Evolutionary conservation across 768 basidiomycete genomes (phyloP).

Genomic region (Lactarius pseudohatsudake): DNA sequence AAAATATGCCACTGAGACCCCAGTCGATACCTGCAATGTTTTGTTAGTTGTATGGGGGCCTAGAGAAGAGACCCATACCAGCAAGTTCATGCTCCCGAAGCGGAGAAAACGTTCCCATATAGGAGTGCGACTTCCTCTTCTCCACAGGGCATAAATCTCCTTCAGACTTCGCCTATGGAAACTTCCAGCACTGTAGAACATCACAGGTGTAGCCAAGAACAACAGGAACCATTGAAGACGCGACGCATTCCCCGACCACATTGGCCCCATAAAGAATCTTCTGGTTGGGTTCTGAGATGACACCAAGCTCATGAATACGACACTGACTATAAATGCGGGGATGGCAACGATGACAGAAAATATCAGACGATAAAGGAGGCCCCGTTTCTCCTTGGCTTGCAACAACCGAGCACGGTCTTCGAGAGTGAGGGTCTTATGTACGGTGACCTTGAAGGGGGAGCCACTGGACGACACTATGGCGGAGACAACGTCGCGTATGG

Average conservation of each 20-base stretch:
- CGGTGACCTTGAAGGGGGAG: slow-evolving; percentile 45
- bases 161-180: slow-evolving; percentile 58
- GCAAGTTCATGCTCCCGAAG: slow-evolving; percentile 86
- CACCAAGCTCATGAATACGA: slow-evolving; percentile 74
- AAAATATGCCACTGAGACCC: slow-evolving; percentile 76
- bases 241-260: slow-evolving; percentile 64
- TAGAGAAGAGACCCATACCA: slow-evolving; percentile 44
- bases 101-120: slow-evolving; percentile 56
- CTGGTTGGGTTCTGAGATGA: slow-evolving; percentile 46
- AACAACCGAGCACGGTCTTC: slow-evolving; percentile 58
- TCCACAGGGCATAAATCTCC: slow-evolving; percentile 61
- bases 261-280: slow-evolving; percentile 52
- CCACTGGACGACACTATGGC: slow-evolving; percentile 43
- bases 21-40: slow-evolving; percentile 49
- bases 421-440: slow-evolving; percentile 54
- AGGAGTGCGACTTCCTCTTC: slow-evolving; percentile 50
- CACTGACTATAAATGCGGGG: slow-evolving; percentile 75
- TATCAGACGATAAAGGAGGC: slow-evolving; percentile 53
- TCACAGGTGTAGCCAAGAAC: slow-evolving; percentile 64
- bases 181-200: slow-evolving; percentile 61
- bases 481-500: slow-evolving; percentile 62
- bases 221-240: slow-evolving; percentile 65
- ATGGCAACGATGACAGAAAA: slow-evolving; percentile 64
- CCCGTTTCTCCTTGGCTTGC: slow-evolving; percentile 56
- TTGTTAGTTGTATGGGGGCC: background rate